Base-by-base conservation (phyloP, 1,284 basidiomycete genomes). In the Xanthoconium separans region DNA sequence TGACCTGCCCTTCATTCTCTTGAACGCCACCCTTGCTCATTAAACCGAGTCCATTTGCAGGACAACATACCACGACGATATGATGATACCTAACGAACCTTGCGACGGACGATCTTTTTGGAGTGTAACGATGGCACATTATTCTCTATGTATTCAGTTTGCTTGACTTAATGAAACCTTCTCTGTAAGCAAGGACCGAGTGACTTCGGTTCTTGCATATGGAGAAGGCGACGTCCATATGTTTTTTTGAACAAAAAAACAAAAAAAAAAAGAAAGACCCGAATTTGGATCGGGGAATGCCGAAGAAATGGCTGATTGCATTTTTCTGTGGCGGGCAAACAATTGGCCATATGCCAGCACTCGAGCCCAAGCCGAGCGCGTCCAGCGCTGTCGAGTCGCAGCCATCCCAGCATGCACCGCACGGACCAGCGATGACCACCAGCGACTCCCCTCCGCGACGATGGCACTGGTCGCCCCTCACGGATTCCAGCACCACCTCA, bases 381-480 rank as follows among this genome's bases (percentile, higher is more conserved):
- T 40, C 54, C 51, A 50, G 49, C 45, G 33, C 55, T 44, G 50
- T 30, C 20, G 50, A 45, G 37, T 50, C 48, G 22, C n/a, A 49
- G 27, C n/a, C 53, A 37, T 42, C 50, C 44, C 57, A 60, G 34
- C 44, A 54, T 54, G 57, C 55, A 37, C 47, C 40, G 45, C 58
- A 65, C 50, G 53, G 58, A 54, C 60, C 60, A 56, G 22, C 47
- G 45, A 56, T 39, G 51, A 36, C 45, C 6, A 48, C 47, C 50
- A 53, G 49, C 55, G 52, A 50, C 51, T 4, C 55, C 2, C 55
- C 49, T 36, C 45, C 54, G 2, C 65, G 71, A 56, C 61, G 73
- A 53, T 91, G 89, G 88, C 74, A 80, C 53, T 92, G 89, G 89
- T 75, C 77, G 53, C 78, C 80, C 42, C 75, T 95, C 50, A 86